phyloP scores from a whole-genome alignment of 1,139 yeast genomes.

The Scheffersomyces cryptocercus region DNA sequence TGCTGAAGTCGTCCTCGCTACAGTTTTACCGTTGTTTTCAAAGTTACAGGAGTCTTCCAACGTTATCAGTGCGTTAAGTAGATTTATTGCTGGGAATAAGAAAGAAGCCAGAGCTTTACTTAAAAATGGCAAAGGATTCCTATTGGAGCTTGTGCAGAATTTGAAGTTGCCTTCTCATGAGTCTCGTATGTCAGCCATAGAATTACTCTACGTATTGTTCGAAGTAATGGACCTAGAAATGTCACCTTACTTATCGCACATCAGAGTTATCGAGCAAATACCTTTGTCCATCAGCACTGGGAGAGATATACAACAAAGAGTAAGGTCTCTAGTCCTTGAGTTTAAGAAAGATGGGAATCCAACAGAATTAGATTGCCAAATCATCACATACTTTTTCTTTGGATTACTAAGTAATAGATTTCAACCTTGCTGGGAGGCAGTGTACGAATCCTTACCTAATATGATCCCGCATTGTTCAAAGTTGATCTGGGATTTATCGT shows the following conservation, averaged over 20 bases:
- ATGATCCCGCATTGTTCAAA: constrained; percentile 45
- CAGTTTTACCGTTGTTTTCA: background rate
- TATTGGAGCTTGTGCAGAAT: constrained; percentile 26
- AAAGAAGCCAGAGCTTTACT: constrained; percentile 1
- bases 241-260: constrained; percentile 38
- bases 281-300: constrained; percentile 71
- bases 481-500: constrained; percentile 59
- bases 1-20: background rate
- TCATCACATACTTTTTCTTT: constrained; percentile 60
- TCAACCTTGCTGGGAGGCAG: constrained; percentile 85
- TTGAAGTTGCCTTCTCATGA: constrained; percentile 47
- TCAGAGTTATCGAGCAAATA: constrained; percentile 66
- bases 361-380: constrained; percentile 30
- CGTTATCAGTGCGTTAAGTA: background rate
- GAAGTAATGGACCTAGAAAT: constrained; percentile 24
- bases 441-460: constrained; percentile 57
- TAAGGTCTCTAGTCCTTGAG: constrained; percentile 58
- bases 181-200: constrained; percentile 48
- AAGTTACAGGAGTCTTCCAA: background rate
- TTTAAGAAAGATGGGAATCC: constrained; percentile 44
- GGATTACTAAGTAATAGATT: constrained; percentile 77
- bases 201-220: constrained; percentile 34
- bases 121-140: constrained; percentile 2
- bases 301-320: constrained; percentile 72
- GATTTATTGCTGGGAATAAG: background rate